phyloP scores from a whole-genome alignment of 345 rosid species.

The Viola odorata region DNA sequence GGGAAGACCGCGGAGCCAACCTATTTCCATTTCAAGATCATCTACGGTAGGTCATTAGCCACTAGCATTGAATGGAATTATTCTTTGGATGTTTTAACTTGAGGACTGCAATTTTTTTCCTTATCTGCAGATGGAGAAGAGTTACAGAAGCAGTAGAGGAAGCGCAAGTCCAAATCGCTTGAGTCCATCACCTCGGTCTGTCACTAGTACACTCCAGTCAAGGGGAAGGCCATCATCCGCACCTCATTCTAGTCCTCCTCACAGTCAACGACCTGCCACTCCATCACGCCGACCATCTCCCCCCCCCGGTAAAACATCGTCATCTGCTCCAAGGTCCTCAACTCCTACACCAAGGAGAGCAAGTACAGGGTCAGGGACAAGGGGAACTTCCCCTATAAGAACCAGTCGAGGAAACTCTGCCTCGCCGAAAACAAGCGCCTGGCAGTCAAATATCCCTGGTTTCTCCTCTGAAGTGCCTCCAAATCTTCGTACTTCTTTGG shows the following conservation, averaged over 20 bases:
- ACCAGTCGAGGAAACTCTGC: conserved; percentile 74
- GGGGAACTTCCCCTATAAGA: conserved; percentile 75
- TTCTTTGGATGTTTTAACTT: not conserved
- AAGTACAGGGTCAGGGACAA: conserved; percentile 63
- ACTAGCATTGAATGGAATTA: conserved; percentile 13
- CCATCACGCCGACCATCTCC: conserved; percentile 76
- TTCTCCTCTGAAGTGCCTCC: conserved; percentile 96
- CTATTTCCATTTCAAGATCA: conserved; percentile 83
- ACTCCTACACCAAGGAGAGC: conserved; percentile 76
- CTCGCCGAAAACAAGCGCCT: conserved; percentile 83
- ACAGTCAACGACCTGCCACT: conserved; percentile 44
- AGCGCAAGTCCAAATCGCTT: conserved; percentile 95
- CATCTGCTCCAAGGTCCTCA: conserved; percentile 56
- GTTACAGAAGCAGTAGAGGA: conserved; percentile 82
- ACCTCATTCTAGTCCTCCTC: conserved; percentile 64
- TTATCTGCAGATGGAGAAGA: conserved; percentile 78
- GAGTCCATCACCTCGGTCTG: conserved; percentile 84
- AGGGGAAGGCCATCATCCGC: conserved; percentile 84
- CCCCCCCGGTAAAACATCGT: conserved; percentile 59
- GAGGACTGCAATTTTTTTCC: not conserved
- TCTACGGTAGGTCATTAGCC: conserved; percentile 60
- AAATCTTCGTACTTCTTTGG: conserved; percentile 92
- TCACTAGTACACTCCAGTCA: conserved; percentile 51
- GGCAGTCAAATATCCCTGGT: conserved; percentile 93
- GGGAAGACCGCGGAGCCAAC: conserved; percentile 90